Evolutionary conservation across 495 filamentous ascomycete species (phyloP), one percentile per base, ranked within the genome.

Genomic region (Lophiostoma macrostomum): DNA sequence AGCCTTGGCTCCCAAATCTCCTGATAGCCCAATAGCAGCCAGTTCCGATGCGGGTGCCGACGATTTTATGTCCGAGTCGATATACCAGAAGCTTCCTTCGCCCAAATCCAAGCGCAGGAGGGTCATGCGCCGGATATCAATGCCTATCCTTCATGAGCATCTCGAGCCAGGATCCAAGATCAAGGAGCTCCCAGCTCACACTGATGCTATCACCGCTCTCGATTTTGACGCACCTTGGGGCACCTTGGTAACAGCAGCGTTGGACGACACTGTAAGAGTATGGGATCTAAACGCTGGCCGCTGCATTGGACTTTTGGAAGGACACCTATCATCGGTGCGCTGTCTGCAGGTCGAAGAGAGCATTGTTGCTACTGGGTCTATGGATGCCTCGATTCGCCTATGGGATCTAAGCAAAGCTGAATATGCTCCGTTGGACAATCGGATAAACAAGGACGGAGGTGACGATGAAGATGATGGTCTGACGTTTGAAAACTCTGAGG

Each of bases 191-290:
- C 83, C 83, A 64, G 88, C 94, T 10, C 94, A 97, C 64, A 83
- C 81, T 19, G 93, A 99, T 66, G 78, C 80, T 58, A 86, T 99
- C 53, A 95, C 90, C 0, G 84, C 90, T 18, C 71, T 99, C 48
- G 93, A 97, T 69, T 96, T 97, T 64, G 93, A 99, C 68, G 87
- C 84, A 23, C 93, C 93, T 0, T 97, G 97, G 62, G 93, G 93
- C 7, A 91, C 90, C 7, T 82, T 96, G 84, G 85, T 97, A 13
- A 91, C 89, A n/a, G 85, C 94, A 2, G 90, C 93, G 1, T 73
- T 96, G 64, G 94, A 99, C 64, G 93, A 99, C 70, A 90, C 89
- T 1, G 88, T 99, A n/a, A 79, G 88, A 43, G 93, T 97, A 25
- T 99, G 91, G 91, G 94, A 99, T 69, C 76, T 99, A 51, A 95